A percentile compares a stretch with the other conserved stretches of the same genome.
Conservation (phyloP, 2,329 filamentous ascomycete genomes). For the Thielaviopsis punctulata region DNA sequence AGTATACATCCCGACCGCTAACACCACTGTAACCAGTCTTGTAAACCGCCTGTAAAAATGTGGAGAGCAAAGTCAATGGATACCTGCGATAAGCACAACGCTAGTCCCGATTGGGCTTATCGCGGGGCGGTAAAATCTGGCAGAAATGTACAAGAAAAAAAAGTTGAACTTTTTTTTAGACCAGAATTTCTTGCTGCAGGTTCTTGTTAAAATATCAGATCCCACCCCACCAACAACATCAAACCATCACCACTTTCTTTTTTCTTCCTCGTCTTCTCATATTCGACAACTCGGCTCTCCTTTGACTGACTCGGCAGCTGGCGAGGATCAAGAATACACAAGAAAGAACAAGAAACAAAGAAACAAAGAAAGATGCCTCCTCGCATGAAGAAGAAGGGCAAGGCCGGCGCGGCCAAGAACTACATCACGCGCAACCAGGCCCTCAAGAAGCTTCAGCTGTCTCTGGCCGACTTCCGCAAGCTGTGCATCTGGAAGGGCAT, state of each 20-base stretch:
- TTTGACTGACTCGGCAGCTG: not conserved
- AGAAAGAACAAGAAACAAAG: not conserved
- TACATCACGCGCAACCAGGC: slow-evolving; percentile 96
- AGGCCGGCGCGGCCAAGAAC: slow-evolving; percentile 88
- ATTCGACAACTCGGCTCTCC: not conserved
- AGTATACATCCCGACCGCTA: not conserved
- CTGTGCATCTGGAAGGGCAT: slow-evolving; percentile 99
- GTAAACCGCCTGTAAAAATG: not conserved
- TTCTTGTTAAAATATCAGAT: slow-evolving; percentile 12
- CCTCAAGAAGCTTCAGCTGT: slow-evolving; percentile 94
- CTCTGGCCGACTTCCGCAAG: slow-evolving; percentile 89
- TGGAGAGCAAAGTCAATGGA: not conserved
- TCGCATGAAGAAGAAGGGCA: slow-evolving; percentile 75
- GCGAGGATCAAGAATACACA: not conserved
- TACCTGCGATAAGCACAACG: slow-evolving; percentile 4
- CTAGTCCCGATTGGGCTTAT: slow-evolving; percentile 7
- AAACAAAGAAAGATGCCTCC: slow-evolving; percentile 38
- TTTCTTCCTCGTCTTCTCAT: slow-evolving; percentile 1
- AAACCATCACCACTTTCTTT: not conserved
- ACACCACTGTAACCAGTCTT: not conserved
- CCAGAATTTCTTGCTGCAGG: slow-evolving; percentile 8
- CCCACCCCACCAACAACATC: slow-evolving; percentile 8
- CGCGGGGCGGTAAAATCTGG: slow-evolving; percentile 11
- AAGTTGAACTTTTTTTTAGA: slow-evolving; percentile 19
- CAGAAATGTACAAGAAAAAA: slow-evolving; percentile 13